Evolutionary conservation across 345 rosid genomes (phyloP), one percentile per base, ranked within the genome.

Genomic region (Sonneratia caseolaris): DNA sequence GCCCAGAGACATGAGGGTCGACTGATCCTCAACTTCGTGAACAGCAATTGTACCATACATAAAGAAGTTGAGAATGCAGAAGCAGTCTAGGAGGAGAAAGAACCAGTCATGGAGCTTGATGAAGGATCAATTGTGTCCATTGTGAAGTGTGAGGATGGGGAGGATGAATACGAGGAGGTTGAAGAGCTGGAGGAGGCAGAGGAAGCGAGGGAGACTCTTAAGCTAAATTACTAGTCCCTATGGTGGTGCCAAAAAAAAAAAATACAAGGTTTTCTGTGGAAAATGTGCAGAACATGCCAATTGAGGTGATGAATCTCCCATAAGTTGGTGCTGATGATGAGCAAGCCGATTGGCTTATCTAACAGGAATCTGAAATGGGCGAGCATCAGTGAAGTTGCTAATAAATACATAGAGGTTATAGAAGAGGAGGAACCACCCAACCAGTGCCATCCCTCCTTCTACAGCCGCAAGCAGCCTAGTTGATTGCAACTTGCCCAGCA

Each of bases 1-100:
- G 96, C 95, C 40, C 83, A 83, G 70, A 91, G 99, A 27, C 84
- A 85, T 42, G 82, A 89, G 61, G 99, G 98, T 59, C 95, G 98
- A 38, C 94, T 96, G 68, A 87, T 92, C 32, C 97, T 96, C 37
- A 82, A 93, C 10, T 88, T 92, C 19, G 74, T 72, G 27, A 69
- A 68, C 71, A 45, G 19, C 11, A 15, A 15, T 49, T 37, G 40
- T 19, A n/a, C 61, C 18, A 14, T 32, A 3, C 64, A 62, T 21
- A 64, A 74, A 67, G 56, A 48, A 49, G 56, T 43, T 4, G 62
- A 48, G 40, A 67, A 64, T 4, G 45, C 10, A 9, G 45, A 42
- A 9, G 10, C 45, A 42, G 45, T 42, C 10, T 5, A 42, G 5
- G 45, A 42, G 8, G 76, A 37, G 72, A 42, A 68, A 59, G 68